Base-by-base conservation (phyloP, 495 filamentous ascomycete genomes). In the Astrothelium macrocarpum region DNA sequence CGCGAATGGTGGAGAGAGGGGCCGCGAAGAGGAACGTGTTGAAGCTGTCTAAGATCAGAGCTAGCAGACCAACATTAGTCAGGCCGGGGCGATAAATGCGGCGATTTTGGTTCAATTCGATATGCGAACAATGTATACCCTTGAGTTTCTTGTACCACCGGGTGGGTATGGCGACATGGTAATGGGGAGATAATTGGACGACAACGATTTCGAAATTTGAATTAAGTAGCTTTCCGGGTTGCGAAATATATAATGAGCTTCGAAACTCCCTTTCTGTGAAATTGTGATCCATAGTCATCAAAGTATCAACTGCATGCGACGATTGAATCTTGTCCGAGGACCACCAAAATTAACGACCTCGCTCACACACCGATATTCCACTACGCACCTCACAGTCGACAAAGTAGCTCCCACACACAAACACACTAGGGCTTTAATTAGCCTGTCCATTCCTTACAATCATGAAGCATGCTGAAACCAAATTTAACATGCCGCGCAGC, bases 21-120 rank as follows among this genome's bases (percentile, higher is more conserved):
- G 85, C 32, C 81, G 85, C 23, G 84, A 85, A 67, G 84, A 84
- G 66, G 85, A 86, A 74, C 76, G 83, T 31, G 67, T 60, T 16
- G 56, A 74, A 58, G 68, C 65, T 39, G 68, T 66, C 9, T 72
- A 65, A 53, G 60, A 20, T 25, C 16, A 28, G 23, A 28, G 2
- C 25, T 20, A 29, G 29, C 12, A 29, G 2, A 12, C 7, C 25
- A 16, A 3, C 5, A 29, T 10, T 29, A 28, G n/a, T n/a, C 5
- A 29, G 2, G 49, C 2, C 25, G 5, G 25, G 23, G 20, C 9
- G 16, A 26, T 9, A 10, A 56, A 39, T 39, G 34, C 14, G 49
- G 25, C 49, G 49, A 28, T 20, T 10, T 9, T 11, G 49, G 49
- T 56, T 56, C 29, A 7, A 56, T 56, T 29, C 29, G 11, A 28